phyloP scores from a whole-genome alignment of 306 rosid genomes.

The Cucumis hystrix region DNA sequence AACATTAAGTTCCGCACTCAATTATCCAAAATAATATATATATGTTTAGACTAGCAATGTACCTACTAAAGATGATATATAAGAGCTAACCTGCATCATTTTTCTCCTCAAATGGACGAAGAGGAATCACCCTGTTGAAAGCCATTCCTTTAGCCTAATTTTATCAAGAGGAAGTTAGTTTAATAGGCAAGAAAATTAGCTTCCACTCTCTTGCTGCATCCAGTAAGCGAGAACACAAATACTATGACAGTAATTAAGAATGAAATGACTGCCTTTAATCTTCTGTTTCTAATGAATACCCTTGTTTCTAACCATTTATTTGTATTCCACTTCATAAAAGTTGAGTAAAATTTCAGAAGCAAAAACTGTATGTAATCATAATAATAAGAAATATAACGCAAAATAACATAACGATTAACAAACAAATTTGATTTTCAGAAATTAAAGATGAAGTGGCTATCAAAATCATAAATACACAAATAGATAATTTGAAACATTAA shows the following conservation, averaged over 20 bases:
- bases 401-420: background rate
- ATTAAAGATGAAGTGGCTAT: background rate
- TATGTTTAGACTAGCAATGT: background rate
- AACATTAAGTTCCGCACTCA: background rate
- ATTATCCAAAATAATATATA: background rate
- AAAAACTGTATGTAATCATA: background rate
- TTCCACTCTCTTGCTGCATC: background rate
- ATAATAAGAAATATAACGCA: background rate
- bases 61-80: background rate
- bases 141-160: slow-evolving; percentile 92
- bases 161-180: slow-evolving; percentile 7
- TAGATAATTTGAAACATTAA: background rate
- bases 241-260: background rate
- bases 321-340: background rate
- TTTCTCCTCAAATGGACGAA: slow-evolving; percentile 62
- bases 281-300: background rate
- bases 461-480: background rate
- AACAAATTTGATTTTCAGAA: background rate
- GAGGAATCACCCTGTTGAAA: slow-evolving; percentile 54
- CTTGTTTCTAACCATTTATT: background rate
- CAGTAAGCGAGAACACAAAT: background rate
- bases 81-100: slow-evolving; percentile 61
- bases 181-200: background rate
- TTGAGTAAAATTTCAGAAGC: background rate
- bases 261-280: no score